Percentiles rank a stretch among this genome's conserved stretches.
phyloP scores from a whole-genome alignment of 164 flowering plant species.

The Cinnamomum micranthum region DNA sequence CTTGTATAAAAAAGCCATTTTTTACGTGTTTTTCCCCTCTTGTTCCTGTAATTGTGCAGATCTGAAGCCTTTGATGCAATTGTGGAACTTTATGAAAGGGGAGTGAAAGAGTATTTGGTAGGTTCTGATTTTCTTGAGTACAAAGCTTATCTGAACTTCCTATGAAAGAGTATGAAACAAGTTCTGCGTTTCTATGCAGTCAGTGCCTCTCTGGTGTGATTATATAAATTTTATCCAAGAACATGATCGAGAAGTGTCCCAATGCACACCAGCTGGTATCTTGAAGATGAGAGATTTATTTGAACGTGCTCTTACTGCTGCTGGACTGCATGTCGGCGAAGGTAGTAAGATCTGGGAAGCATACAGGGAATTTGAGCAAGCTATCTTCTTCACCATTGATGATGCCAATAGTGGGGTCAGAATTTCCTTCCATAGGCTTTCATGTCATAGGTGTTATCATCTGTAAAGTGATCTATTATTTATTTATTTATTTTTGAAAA shows the following conservation, averaged over 20 bases:
- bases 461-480: not conserved
- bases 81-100: conserved; percentile 76
- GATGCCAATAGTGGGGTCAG: conserved; percentile 53
- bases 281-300: conserved; percentile 67
- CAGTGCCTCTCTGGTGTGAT: conserved; percentile 86
- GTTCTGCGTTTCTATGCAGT: conserved; percentile 47
- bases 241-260: conserved; percentile 49
- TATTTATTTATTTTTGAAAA: not conserved
- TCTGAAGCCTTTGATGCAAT: conserved; percentile 39
- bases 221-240: conserved; percentile 74
- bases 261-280: conserved; percentile 52
- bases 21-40: not conserved
- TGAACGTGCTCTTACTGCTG: conserved; percentile 89
- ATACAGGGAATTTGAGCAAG: conserved; percentile 79
- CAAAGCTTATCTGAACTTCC: not conserved
- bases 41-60: conserved; percentile 32
- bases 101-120: conserved; percentile 79
- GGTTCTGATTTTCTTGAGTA: conserved; percentile 13
- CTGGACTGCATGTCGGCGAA: conserved; percentile 79
- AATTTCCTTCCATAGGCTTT: not conserved
- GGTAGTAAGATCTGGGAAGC: conserved; percentile 85
- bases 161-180: not conserved
- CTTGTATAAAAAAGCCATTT: not conserved
- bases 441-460: not conserved
- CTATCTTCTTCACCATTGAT: conserved; percentile 45